phyloP scores from a whole-genome alignment of 2,329 filamentous ascomycete genomes.

The Paecilomyces dactylethromorphus region DNA sequence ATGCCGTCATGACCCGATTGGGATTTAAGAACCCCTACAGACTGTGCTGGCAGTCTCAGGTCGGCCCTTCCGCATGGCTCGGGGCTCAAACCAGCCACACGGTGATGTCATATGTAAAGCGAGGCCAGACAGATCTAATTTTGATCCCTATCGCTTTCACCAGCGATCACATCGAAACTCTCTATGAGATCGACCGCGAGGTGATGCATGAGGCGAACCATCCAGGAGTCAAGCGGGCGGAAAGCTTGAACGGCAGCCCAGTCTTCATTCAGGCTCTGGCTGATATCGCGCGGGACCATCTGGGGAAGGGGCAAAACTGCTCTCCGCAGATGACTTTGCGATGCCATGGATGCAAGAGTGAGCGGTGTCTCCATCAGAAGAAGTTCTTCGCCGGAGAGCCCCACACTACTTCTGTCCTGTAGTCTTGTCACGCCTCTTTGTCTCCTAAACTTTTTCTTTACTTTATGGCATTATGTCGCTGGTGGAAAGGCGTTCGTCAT shows the following conservation, averaged over 20 bases:
- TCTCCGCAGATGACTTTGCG: conserved; percentile 82
- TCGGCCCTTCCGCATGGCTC: conserved; percentile 90
- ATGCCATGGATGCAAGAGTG: conserved; percentile 89
- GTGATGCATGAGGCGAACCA: conserved; percentile 80
- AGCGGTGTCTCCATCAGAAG: conserved; percentile 70
- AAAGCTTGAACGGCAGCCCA: conserved; percentile 84
- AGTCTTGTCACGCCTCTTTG: conserved; percentile 1
- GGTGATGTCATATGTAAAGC: conserved; percentile 80
- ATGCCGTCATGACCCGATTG: conserved; percentile 91
- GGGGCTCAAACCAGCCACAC: conserved; percentile 87
- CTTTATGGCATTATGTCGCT: background rate
- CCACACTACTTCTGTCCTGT: conserved; percentile 25
- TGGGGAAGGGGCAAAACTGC: conserved; percentile 63
- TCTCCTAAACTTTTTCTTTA: background rate
- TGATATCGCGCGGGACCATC: conserved; percentile 74
- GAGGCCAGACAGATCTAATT: conserved; percentile 84
- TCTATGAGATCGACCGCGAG: conserved; percentile 90
- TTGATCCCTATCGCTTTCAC: conserved; percentile 96
- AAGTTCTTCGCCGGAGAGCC: conserved; percentile 53
- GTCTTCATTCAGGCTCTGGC: conserved; percentile 88
- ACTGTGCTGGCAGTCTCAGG: conserved; percentile 96
- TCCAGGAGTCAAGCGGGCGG: conserved; percentile 77
- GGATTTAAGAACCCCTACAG: conserved; percentile 86
- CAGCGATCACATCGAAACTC: conserved; percentile 96
- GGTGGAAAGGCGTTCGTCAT: background rate